A percentile compares a stretch with the other conserved stretches of the same genome.
These are phyloP conservation scores for Cinchona pubescens DNA, from an alignment of 257 asterid genomes.

Conservation along the genomic window DNA sequence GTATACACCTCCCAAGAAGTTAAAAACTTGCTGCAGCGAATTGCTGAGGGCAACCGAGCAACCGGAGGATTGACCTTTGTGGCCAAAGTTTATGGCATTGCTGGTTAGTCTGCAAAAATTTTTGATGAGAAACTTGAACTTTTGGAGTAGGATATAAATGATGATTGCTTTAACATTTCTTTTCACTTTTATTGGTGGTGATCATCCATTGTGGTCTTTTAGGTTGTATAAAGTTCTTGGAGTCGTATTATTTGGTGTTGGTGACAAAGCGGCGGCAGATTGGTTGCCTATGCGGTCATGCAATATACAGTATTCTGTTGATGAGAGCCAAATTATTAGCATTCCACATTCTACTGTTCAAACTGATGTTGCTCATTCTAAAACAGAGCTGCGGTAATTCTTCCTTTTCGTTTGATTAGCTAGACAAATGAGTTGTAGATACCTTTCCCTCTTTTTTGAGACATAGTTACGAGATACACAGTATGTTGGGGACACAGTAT, in stretches of 20 bases:
- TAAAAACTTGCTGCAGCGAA: conserved; percentile 82
- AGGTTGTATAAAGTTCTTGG: conserved; percentile 94
- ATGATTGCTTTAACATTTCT: conserved; percentile 8
- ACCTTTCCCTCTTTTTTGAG: background rate
- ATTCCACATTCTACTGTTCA: conserved; percentile 92
- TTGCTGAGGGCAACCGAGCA: conserved; percentile 96
- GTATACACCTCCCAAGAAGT: conserved; percentile 92
- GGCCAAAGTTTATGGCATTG: conserved; percentile 97
- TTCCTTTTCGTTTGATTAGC: conserved; percentile 9
- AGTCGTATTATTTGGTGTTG: conserved; percentile 85
- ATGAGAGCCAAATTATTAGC: conserved; percentile 90
- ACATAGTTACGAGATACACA: no score
- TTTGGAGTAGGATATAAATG: background rate
- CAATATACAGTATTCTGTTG: conserved; percentile 86
- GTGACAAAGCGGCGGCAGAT: conserved; percentile 90
- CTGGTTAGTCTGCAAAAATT: conserved; percentile 51
- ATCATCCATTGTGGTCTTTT: conserved; percentile 18
- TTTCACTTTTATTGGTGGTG: conserved; percentile 2
- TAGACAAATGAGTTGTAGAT: background rate
- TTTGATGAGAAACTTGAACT: conserved; percentile 12
- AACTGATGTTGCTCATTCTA: conserved; percentile 96
- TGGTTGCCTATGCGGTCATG: conserved; percentile 95
- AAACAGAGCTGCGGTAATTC: conserved; percentile 85
- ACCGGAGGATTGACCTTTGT: conserved; percentile 90
- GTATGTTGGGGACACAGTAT: no score